Base-by-base conservation (phyloP, 1,284 basidiomycete genomes). In the Heterobasidion occidentale region DNA sequence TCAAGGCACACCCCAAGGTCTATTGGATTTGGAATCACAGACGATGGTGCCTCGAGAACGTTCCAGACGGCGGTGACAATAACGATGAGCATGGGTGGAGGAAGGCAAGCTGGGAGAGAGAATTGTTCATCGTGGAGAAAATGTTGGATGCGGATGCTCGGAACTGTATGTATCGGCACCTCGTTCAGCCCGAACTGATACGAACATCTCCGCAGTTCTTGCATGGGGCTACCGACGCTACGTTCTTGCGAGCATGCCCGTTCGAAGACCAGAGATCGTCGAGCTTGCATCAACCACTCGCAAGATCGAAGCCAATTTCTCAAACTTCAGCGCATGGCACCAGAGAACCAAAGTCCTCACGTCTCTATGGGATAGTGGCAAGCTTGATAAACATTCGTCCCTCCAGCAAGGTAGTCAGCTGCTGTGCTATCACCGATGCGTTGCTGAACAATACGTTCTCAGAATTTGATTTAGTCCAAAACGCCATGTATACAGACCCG, bases 321-420 rank as follows among this genome's bases (percentile, higher is more conserved):
- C 92, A 51, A 99, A 99, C 70, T 99, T 98, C 69, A 96, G 92
- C 58, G 97, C 97, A 15, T 99, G 97, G 97, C 97, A 99, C 70
- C 94, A 96, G 63, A 83, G 97, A 33, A 91, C 93, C 2, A 95
- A 96, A 69, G 77, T 95, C 1, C 75, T 94, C 15, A 71, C 77
- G 0, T 77, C 77, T 3, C 66, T 92, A 7, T 95, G 92, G 92
- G 75, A 76, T 4, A 69, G 72, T 36, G 78, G 79, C 1, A 73
- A 77, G 51, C 68, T 81, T 15, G 77, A 84, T 58, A 73, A 76
- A 42, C 61, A 64, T 12, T 71, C 74, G 61, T 81, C 80, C 34
- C 83, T 81, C 64, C 83, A 89, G 63, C 75, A 83, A 67, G 91
- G 91, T 62, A 54, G 77, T 63, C 12, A 5, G 7, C 1, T 38